phyloP scores from a whole-genome alignment of 1,284 basidiomycete species.

The Chondrostereum purpureum region DNA sequence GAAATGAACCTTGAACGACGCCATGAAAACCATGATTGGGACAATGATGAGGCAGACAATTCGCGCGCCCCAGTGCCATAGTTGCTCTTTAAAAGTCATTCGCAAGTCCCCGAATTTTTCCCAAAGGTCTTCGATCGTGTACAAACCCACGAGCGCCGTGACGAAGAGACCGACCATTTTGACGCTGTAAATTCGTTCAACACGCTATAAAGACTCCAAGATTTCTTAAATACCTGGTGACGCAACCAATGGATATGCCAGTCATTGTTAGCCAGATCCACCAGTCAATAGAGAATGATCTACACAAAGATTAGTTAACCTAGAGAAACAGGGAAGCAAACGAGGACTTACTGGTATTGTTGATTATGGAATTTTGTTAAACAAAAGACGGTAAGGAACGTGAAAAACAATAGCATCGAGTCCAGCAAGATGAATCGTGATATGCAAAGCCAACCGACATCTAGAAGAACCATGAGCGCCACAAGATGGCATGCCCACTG shows the following conservation, averaged over 20 bases:
- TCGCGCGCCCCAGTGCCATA: constrained; percentile 88
- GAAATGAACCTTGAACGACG: constrained; percentile 95
- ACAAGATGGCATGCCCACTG: constrained; percentile 86
- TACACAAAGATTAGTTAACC: constrained; percentile 23
- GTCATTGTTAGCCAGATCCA: constrained; percentile 93
- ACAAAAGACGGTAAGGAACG: constrained; percentile 93
- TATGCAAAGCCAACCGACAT: constrained; percentile 94
- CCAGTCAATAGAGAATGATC: constrained; percentile 92
- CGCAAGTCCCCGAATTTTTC: constrained; percentile 95
- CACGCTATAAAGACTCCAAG: not conserved
- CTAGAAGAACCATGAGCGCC: constrained; percentile 89
- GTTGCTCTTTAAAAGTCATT: constrained; percentile 87
- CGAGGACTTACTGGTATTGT: constrained; percentile 71
- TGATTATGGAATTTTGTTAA: constrained; percentile 96
- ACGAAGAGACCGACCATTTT: constrained; percentile 97
- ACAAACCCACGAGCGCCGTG: constrained; percentile 89
- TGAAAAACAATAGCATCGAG: constrained; percentile 98
- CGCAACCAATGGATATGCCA: constrained; percentile 89
- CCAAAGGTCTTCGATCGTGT: constrained; percentile 98
- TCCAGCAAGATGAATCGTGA: constrained; percentile 97
- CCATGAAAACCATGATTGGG: constrained; percentile 89
- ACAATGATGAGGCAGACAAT: constrained; percentile 83
- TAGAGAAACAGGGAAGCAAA: not conserved
- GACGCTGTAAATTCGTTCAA: constrained; percentile 39
- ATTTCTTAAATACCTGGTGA: constrained; percentile 74